These are phyloP conservation scores for Picea abies DNA, from an alignment of 83 land plant species.

Conservation along the genomic window DNA sequence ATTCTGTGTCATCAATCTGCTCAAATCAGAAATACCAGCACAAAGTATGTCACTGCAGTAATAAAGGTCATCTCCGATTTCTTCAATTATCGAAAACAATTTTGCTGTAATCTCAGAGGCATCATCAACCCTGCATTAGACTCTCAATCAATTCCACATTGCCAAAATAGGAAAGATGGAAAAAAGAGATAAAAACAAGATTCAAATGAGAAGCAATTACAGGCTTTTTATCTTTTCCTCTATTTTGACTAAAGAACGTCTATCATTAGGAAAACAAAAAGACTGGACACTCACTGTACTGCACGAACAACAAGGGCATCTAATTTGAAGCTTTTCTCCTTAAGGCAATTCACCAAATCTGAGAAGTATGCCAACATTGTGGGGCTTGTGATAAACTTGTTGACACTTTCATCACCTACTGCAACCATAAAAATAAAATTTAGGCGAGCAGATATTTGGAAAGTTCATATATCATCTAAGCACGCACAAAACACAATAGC, in stretches of 20 bases:
- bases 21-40: conserved; percentile 82
- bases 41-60: conserved; percentile 91
- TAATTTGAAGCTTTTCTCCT: conserved; percentile 1
- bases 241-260: background rate
- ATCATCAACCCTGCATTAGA: conserved; percentile 55
- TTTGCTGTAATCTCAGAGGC: conserved; percentile 40
- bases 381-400: conserved; percentile 3
- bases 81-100: conserved; percentile 75
- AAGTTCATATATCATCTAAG: background rate
- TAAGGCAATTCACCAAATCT: conserved; percentile 8
- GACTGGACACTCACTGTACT: background rate
- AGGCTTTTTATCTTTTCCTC: background rate
- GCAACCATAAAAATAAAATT: background rate
- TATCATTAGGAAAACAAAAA: background rate
- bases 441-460: background rate
- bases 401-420: conserved; percentile 6
- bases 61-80: conserved; percentile 88
- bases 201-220: background rate
- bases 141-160: conserved; percentile 1
- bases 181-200: background rate
- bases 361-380: background rate
- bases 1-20: conserved; percentile 71
- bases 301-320: conserved; percentile 4
- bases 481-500: background rate
- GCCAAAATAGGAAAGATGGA: background rate